Conservation (phyloP, 2,329 filamentous ascomycete genomes). For the Pestalotiopsis sp. region DNA sequence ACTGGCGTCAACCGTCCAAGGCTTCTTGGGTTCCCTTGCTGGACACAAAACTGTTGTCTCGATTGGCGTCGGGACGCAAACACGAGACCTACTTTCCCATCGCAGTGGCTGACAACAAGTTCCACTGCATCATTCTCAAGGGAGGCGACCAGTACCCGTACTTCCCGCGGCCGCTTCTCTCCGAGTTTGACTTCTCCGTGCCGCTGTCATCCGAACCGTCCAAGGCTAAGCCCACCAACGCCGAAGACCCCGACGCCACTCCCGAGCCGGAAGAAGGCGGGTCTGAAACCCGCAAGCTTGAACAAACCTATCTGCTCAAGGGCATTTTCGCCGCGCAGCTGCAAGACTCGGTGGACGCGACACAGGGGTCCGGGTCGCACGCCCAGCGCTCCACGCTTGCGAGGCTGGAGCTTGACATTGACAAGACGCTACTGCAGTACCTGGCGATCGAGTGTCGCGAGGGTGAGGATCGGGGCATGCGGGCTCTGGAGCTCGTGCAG, state of each 20-base stretch:
- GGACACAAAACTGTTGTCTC: constrained; percentile 82
- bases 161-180: constrained; percentile 86
- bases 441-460: constrained; percentile 88
- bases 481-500: constrained; percentile 85
- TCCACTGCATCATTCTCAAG: constrained; percentile 99
- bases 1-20: constrained; percentile 86
- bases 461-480: constrained; percentile 92
- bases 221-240: constrained; percentile 35
- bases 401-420: constrained; percentile 78
- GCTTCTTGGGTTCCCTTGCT: constrained; percentile 91
- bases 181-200: constrained; percentile 90
- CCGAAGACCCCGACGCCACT: constrained; percentile 34
- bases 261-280: constrained; percentile 34
- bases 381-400: constrained; percentile 69
- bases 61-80: constrained; percentile 82
- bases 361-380: constrained; percentile 55
- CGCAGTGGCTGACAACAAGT: constrained; percentile 86
- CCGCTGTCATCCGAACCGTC: constrained; percentile 66
- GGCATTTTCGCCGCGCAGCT: constrained; percentile 74
- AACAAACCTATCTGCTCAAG: constrained; percentile 80
- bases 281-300: constrained; percentile 64
- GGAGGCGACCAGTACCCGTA: constrained; percentile 91
- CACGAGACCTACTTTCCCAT: constrained; percentile 94
- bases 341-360: constrained; percentile 72
- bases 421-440: constrained; percentile 88